phyloP scores from a whole-genome alignment of 2,329 filamentous ascomycete genomes.

The Trichophyton mentagrophytes region DNA sequence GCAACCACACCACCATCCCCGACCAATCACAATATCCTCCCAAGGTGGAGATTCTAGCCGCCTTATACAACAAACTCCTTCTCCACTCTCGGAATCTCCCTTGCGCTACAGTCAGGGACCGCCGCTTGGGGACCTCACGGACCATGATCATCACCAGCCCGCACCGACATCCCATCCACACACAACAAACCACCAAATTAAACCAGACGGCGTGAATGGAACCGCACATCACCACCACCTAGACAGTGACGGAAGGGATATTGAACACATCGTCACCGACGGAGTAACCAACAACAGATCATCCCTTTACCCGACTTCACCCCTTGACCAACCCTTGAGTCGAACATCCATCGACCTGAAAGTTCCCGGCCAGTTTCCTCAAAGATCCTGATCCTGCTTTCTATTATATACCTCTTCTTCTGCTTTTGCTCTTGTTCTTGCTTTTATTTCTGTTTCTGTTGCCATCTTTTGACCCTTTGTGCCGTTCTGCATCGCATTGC shows the following conservation, averaged over 20 bases:
- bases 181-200: background rate
- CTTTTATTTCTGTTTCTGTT: background rate
- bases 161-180: background rate
- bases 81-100: background rate
- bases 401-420: background rate
- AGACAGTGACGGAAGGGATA: background rate
- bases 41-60: background rate
- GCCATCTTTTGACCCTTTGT: no score
- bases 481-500: background rate
- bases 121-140: background rate
- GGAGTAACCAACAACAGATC: background rate
- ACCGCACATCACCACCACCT: background rate
- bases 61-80: background rate
- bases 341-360: slow-evolving; percentile 48
- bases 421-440: background rate
- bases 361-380: slow-evolving; percentile 55
- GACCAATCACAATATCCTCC: background rate
- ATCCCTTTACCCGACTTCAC: background rate
- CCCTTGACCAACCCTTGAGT: slow-evolving; percentile 24
- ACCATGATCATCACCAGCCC: background rate
- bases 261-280: background rate
- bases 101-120: background rate
- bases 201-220: background rate
- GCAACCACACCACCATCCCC: background rate
- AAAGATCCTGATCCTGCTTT: background rate